Conservation (phyloP, 169 alveolate genomes). For the Cryptosporidium sp. region DNA sequence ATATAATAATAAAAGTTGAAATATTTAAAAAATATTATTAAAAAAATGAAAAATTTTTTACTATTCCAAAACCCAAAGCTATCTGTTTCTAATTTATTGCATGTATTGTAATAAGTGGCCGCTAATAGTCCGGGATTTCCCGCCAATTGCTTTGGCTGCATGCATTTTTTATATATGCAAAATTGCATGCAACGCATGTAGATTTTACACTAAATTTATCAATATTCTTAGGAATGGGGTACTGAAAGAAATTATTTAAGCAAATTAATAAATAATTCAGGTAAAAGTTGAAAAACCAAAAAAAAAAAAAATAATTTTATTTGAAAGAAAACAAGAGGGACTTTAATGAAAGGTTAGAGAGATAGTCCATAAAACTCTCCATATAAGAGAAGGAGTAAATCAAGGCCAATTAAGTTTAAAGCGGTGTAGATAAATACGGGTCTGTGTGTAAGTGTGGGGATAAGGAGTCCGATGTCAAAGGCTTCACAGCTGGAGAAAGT, state of each 20-base stretch:
- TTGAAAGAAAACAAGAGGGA: not conserved
- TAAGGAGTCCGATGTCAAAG: conserved; percentile 38
- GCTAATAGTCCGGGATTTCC: conserved; percentile 7
- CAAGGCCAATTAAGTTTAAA: conserved; percentile 1
- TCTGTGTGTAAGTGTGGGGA: conserved; percentile 27
- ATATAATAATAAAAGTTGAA: no score
- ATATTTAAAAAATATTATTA: no score
- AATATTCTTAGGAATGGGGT: not conserved
- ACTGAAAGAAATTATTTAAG: not conserved
- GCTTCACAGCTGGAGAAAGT: conserved; percentile 24
- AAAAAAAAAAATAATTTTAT: not conserved
- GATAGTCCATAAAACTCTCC: not conserved
- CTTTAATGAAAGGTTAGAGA: conserved; percentile 8
- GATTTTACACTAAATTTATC: not conserved
- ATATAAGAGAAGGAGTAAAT: conserved; percentile 8
- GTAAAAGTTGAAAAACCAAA: not conserved
- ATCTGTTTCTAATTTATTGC: not conserved
- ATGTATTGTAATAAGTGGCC: not conserved
- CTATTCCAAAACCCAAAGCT: not conserved
- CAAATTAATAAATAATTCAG: not conserved
- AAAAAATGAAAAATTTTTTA: no score
- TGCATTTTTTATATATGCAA: not conserved
- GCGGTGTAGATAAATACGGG: not conserved
- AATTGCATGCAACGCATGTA: conserved; percentile 7
- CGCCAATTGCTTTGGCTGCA: conserved; percentile 5